Percentiles rank a stretch among this genome's conserved stretches.
Conservation (phyloP, 2,329 filamentous ascomycete genomes). For the Penicillium sp. region DNA sequence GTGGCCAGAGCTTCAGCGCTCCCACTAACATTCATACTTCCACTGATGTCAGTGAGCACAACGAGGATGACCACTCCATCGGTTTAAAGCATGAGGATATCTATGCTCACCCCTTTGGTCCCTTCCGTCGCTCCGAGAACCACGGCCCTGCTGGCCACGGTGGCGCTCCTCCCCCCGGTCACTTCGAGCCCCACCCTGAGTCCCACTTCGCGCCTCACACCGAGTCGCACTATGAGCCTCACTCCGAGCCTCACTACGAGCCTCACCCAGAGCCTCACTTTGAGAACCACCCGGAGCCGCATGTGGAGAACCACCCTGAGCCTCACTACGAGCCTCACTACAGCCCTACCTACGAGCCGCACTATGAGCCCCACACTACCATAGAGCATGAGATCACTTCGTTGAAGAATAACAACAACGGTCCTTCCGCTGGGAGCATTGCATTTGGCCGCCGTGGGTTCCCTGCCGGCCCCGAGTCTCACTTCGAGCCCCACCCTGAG, state of each 20-base stretch:
- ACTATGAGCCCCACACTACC: neutral
- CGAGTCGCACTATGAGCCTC: neutral
- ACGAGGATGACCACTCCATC: conserved; percentile 22
- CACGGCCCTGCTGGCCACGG: neutral
- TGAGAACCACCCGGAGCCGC: neutral
- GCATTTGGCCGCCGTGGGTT: neutral
- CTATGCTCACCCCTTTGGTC: conserved; percentile 4
- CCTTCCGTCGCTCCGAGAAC: neutral
- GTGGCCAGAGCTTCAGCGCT: conserved; percentile 22
- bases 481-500: neutral
- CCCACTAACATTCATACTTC: conserved; percentile 15
- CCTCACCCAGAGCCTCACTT: neutral
- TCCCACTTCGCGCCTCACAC: neutral
- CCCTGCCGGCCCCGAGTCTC: neutral
- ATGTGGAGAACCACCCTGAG: neutral
- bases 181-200: neutral
- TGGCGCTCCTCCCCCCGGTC: neutral
- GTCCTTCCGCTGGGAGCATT: neutral
- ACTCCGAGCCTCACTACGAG: neutral
- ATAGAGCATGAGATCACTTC: neutral
- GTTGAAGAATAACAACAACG: neutral
- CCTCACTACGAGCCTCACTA: neutral
- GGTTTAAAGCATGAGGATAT: conserved; percentile 17
- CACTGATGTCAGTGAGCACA: conserved; percentile 16
- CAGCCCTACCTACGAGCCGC: neutral